Percentiles rank a stretch among this genome's conserved stretches.
Conservation (phyloP, 1,139 yeast genomes). For the Hyphopichia fennica region DNA sequence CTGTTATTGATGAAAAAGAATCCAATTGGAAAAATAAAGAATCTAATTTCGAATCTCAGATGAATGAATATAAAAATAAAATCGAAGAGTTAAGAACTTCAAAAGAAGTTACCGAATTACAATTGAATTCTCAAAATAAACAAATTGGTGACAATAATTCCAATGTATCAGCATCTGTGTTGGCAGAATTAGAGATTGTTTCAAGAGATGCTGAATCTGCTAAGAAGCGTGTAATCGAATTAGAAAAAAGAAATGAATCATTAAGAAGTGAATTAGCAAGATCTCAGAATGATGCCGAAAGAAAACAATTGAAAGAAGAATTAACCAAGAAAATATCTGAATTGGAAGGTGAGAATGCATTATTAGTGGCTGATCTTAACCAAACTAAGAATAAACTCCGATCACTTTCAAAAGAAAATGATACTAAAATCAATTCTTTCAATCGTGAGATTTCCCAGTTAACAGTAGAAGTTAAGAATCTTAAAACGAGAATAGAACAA, state of each 20-base stretch:
- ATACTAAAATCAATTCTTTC: slow-evolving; percentile 30
- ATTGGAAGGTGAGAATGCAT: slow-evolving; percentile 66
- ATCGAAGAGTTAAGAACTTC: slow-evolving; percentile 56
- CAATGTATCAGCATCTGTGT: slow-evolving; percentile 26
- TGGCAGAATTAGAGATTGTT: slow-evolving; percentile 63
- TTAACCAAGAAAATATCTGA: slow-evolving; percentile 47
- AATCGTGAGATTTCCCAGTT: slow-evolving; percentile 50
- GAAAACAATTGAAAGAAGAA: slow-evolving; percentile 31
- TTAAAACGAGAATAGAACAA: slow-evolving; percentile 46
- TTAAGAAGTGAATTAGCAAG: slow-evolving; percentile 64
- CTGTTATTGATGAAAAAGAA: slow-evolving; percentile 62
- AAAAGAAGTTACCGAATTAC: slow-evolving; percentile 54
- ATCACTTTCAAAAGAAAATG: slow-evolving; percentile 32
- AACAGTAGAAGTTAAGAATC: slow-evolving; percentile 48
- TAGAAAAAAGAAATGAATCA: slow-evolving; percentile 77
- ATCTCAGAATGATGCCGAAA: slow-evolving; percentile 45
- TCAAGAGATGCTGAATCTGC: slow-evolving; percentile 75
- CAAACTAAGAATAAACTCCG: slow-evolving; percentile 41
- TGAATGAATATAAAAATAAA: slow-evolving; percentile 47
- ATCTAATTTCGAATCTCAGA: slow-evolving; percentile 40
- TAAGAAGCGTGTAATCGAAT: slow-evolving; percentile 64
- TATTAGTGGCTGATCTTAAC: slow-evolving; percentile 63
- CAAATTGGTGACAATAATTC: slow-evolving; percentile 12
- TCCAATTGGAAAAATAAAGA: slow-evolving; percentile 59
- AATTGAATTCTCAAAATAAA: slow-evolving; percentile 43